Evolutionary conservation across 139 green algal genomes (phyloP).

Genomic region (Auxenochlorella pyrenoidosa): DNA sequence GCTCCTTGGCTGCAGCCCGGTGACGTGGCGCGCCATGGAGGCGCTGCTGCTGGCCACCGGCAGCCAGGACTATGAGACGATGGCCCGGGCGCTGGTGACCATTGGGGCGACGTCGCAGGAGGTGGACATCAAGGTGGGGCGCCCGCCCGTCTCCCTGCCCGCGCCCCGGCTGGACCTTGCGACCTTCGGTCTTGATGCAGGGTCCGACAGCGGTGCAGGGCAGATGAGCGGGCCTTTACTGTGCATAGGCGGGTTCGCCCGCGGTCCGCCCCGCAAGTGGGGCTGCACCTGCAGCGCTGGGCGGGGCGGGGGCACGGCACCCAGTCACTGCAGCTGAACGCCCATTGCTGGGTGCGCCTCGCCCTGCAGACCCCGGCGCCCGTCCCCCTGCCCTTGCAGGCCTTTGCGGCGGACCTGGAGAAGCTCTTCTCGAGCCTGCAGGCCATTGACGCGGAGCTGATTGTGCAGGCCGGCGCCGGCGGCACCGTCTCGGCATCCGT

Average conservation of each 20-base stretch:
- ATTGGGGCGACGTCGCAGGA: conserved; percentile 60
- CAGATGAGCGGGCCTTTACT: no score
- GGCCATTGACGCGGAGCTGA: conserved; percentile 44
- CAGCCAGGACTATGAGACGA: conserved; percentile 76
- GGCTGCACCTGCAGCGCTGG: no score
- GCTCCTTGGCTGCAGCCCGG: conserved; percentile 18
- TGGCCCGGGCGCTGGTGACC: conserved; percentile 78
- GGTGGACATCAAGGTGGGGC: conserved; percentile 62
- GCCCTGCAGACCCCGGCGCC: no score
- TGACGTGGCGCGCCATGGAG: conserved; percentile 80
- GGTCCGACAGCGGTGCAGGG: no score
- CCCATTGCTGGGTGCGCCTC: no score
- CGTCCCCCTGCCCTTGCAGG: conserved; percentile 32
- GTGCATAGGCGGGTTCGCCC: no score
- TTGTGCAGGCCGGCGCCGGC: conserved; percentile 25
- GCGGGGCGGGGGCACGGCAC: no score
- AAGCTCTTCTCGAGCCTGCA: conserved; percentile 71
- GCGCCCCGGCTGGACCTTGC: no score
- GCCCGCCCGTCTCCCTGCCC: not conserved
- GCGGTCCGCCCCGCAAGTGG: no score
- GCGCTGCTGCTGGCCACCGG: conserved; percentile 76
- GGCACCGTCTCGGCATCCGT: conserved; percentile 62
- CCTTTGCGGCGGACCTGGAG: conserved; percentile 78
- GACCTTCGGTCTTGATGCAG: no score
- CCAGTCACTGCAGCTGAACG: no score